Conservation (phyloP, 139 green algal species). For the Auxenochlorella pyrenoidosa region DNA sequence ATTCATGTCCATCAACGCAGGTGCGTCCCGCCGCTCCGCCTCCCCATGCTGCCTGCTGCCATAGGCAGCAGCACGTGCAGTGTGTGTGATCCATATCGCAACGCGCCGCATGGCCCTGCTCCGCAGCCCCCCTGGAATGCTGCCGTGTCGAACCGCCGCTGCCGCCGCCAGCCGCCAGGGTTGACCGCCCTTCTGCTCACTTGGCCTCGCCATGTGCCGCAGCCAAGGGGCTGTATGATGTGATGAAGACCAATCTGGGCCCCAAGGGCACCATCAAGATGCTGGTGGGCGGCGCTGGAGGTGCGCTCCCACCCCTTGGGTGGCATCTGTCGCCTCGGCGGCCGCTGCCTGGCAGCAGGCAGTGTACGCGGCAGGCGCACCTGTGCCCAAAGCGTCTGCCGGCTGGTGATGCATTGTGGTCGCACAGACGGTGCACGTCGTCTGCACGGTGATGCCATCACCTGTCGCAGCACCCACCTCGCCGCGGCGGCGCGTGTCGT, state of each 20-base stretch:
- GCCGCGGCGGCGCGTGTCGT: no score
- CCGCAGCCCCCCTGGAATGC: neutral
- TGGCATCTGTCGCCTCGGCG: neutral
- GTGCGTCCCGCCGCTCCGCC: neutral
- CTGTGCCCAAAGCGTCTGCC: neutral
- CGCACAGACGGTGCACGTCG: no score
- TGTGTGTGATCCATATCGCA: neutral
- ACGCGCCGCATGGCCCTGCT: no score
- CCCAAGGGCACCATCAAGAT: conserved; percentile 99
- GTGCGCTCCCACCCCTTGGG: conserved; percentile 36
- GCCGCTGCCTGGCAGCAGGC: neutral
- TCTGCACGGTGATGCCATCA: no score
- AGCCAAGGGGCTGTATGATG: conserved; percentile 97
- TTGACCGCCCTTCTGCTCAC: neutral
- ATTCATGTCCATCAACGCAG: conserved; percentile 99
- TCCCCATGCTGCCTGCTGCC: neutral
- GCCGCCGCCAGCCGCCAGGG: neutral
- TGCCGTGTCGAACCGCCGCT: neutral
- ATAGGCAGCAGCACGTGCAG: no score
- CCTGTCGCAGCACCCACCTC: no score
- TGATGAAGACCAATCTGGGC: conserved; percentile 98
- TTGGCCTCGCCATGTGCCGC: neutral
- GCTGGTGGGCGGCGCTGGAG: conserved; percentile 92
- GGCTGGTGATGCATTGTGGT: no score
- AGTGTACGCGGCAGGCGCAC: neutral